Conservation (phyloP, 1,284 basidiomycete genomes). For the Singerocomus inundabilis region DNA sequence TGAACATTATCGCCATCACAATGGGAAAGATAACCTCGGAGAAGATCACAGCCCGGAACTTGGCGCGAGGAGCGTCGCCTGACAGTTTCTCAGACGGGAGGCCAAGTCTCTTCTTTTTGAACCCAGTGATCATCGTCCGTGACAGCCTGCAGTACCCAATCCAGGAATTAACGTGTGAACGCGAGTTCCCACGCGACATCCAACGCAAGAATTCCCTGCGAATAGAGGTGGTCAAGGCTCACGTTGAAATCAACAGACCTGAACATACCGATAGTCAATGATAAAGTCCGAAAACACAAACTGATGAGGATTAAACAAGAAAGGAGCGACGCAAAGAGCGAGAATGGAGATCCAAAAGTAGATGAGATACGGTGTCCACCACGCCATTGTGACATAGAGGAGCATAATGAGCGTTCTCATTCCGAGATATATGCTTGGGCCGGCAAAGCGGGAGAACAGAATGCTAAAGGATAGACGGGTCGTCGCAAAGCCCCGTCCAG, state of each 20-base stretch:
- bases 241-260: neutral
- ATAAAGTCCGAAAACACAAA: constrained; percentile 94
- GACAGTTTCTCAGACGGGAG: constrained; percentile 94
- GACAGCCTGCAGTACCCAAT: constrained; percentile 95
- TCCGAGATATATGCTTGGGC: constrained; percentile 94
- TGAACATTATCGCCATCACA: constrained; percentile 79
- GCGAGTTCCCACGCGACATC: constrained; percentile 96
- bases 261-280: constrained; percentile 85
- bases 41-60: constrained; percentile 85
- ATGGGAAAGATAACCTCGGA: constrained; percentile 88
- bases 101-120: constrained; percentile 95
- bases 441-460: constrained; percentile 93
- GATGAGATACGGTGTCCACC: constrained; percentile 89
- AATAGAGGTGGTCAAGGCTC: constrained; percentile 11
- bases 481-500: constrained; percentile 96
- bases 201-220: constrained; percentile 88
- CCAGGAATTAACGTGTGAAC: constrained; percentile 97
- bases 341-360: constrained; percentile 96
- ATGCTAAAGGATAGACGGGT: constrained; percentile 91
- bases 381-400: constrained; percentile 84
- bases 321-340: constrained; percentile 87
- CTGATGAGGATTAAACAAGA: constrained; percentile 97
- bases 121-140: constrained; percentile 93
- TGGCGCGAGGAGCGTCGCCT: constrained; percentile 86
- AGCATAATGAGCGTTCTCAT: constrained; percentile 88